Evolutionary conservation across 1,284 basidiomycete genomes (phyloP), one percentile per base, ranked within the genome.

Genomic region (Ustilago tritici): DNA sequence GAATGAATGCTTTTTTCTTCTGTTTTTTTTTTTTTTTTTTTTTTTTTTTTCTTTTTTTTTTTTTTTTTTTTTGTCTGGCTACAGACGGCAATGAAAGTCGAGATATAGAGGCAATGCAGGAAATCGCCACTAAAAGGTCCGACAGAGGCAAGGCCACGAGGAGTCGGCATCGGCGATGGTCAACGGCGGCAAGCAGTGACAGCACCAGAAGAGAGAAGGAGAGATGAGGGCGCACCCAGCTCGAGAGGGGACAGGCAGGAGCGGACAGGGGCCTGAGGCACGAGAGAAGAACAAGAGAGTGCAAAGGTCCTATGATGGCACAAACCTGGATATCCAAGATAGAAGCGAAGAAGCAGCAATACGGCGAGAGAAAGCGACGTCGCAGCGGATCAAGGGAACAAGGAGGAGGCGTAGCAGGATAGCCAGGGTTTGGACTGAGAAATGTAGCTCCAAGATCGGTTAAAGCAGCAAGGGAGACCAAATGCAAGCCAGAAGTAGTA

Each of bases 361-460:
- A 14, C 7, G 14, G 34, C 31, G 50, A 53, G 31, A 12, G 31
- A 35, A 19, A 56, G 38, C 38, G 55, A 36, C 38, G 55, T 38
- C 56, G 23, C 14, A 57, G 41, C 28, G 41, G 31, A 34, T 32
- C 56, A 9, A 56, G 23, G 17, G 31, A 31, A 19, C 28, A 35
- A 43, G 15, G 15, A 43, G 19, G 15, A 56, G 23, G 31, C 10
- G 6, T 14, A 32, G 32, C 58, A 53, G 58, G 23, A 23, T 36
- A 19, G 49, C 56, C 63, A 56, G 64, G 64, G 70, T 71, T 64
- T 71, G 70, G 46, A 50, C 49, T 50, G 28, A 50, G 38, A 50
- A 50, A 56, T 66, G 70, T 67, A 63, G 53, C 47, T 63, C 57
- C 61, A 72, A 66, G 64, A 71, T 71, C 70, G 69, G 56, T 56